Evolutionary conservation across 352 stramenopile species (phyloP).

Genomic region (Phytopythium kandeliae): DNA sequence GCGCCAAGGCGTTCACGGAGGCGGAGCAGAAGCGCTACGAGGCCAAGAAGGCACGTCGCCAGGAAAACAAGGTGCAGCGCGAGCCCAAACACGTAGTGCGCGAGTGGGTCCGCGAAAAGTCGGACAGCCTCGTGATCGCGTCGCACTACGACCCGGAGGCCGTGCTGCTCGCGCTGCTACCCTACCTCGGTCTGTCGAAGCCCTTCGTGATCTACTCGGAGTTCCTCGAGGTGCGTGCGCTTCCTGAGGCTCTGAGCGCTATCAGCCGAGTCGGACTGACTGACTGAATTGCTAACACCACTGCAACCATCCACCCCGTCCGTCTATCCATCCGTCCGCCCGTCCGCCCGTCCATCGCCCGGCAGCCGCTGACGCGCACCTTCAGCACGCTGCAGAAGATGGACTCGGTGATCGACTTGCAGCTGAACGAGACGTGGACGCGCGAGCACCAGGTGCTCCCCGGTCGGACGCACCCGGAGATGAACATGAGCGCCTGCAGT

Average conservation of each 20-base stretch:
- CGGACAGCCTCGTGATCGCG: conserved; percentile 88
- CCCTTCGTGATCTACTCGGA: conserved; percentile 96
- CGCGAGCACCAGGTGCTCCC: conserved; percentile 94
- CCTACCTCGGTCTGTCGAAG: conserved; percentile 87
- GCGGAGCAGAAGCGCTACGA: conserved; percentile 77
- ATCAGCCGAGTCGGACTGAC: no score
- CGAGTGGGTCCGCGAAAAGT: conserved; percentile 62
- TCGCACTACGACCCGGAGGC: conserved; percentile 87
- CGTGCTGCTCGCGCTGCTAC: conserved; percentile 84
- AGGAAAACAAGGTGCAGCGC: conserved; percentile 74
- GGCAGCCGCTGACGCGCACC: conserved; percentile 84
- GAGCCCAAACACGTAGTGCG: conserved; percentile 62
- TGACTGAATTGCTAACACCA: no score
- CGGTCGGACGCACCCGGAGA: conserved; percentile 92
- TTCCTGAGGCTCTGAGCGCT: no score
- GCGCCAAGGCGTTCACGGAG: conserved; percentile 76
- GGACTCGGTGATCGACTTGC: conserved; percentile 89
- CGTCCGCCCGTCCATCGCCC: no score
- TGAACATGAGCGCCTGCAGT: conserved; percentile 96
- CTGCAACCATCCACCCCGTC: no score
- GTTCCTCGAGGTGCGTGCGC: conserved; percentile 68
- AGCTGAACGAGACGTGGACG: conserved; percentile 94
- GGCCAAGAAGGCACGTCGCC: conserved; percentile 66
- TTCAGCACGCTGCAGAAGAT: conserved; percentile 89
- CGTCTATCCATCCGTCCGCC: no score